Evolutionary conservation across 2,329 filamentous ascomycete species (phyloP).

Genomic region (Sphaerulina musiva): DNA sequence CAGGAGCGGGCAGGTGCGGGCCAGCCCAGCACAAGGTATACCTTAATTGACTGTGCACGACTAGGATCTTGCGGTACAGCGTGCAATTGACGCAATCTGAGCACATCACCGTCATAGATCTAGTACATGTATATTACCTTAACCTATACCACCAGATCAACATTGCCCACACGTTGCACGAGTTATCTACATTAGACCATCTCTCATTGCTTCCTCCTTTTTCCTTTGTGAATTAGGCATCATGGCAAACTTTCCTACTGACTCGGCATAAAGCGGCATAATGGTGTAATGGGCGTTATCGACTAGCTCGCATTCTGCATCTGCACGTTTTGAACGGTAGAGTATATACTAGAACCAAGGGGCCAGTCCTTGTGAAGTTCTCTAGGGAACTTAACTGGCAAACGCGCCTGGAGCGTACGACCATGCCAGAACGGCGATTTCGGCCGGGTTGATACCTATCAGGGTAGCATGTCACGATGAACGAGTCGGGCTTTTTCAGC

Average conservation of each 20-base stretch:
- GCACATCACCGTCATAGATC: no score
- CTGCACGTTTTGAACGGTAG: not conserved
- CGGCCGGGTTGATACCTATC: not conserved
- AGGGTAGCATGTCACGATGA: slow-evolving; percentile 1
- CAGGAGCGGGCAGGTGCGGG: no score
- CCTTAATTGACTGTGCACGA: no score
- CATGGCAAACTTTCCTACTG: slow-evolving; percentile 4
- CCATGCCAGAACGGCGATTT: not conserved
- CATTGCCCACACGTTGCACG: no score
- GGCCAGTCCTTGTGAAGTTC: not conserved
- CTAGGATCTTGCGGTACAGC: no score
- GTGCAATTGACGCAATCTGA: no score
- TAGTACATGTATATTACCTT: no score
- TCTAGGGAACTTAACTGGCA: no score
- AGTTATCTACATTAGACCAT: no score
- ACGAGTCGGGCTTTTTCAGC: slow-evolving; percentile 5
- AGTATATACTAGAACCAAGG: not conserved
- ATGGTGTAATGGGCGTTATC: not conserved
- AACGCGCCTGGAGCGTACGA: not conserved
- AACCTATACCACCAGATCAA: no score
- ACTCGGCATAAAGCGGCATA: slow-evolving; percentile 3
- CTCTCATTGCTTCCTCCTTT: not conserved
- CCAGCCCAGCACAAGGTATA: no score
- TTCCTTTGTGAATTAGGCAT: slow-evolving; percentile 4
- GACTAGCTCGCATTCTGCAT: slow-evolving; percentile 7